Conservation (phyloP, 2,329 filamentous ascomycete genomes). For the Aspergillus quadrilineatus region DNA sequence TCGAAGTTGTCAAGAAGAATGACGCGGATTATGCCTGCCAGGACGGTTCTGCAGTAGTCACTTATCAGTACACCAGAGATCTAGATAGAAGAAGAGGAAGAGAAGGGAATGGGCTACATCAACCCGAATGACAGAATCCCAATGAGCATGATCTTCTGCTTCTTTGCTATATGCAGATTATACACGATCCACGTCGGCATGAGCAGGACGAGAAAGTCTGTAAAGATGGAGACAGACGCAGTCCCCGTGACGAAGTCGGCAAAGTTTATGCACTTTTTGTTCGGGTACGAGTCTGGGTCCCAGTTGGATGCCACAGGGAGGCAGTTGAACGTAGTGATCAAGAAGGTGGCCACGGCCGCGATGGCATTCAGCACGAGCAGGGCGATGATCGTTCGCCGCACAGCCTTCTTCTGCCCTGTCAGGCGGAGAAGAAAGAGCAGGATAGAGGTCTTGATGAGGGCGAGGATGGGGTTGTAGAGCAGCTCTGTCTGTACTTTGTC, state of each 20-base stretch:
- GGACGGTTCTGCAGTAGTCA: constrained; percentile 23
- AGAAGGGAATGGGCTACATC: constrained; percentile 18
- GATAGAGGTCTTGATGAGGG: constrained; percentile 32
- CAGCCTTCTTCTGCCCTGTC: constrained; percentile 23
- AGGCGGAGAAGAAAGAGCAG: constrained; percentile 32
- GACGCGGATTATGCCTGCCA: constrained; percentile 31
- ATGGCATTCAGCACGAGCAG: constrained; percentile 20
- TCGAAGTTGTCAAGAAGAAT: constrained; percentile 24
- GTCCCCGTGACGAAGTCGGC: constrained; percentile 29
- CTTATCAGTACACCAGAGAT: background rate
- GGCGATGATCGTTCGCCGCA: constrained; percentile 23
- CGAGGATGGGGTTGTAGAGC: constrained; percentile 31
- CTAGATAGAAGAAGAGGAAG: background rate
- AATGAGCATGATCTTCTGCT: constrained; percentile 31
- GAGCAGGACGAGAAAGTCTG: constrained; percentile 30
- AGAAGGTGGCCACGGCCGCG: constrained; percentile 24
- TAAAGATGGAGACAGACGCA: constrained; percentile 30
- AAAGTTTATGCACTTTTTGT: constrained; percentile 30
- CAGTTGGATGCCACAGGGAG: constrained; percentile 27
- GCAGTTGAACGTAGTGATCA: constrained; percentile 35
- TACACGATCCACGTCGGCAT: constrained; percentile 35
- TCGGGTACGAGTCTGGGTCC: constrained; percentile 17
- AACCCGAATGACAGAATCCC: constrained; percentile 29
- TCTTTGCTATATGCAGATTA: constrained; percentile 28
- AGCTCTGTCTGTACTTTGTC: constrained; percentile 16